Conservation (phyloP, 2,329 filamentous ascomycete species). For the Immersiporthe knoxdaviesiana region DNA sequence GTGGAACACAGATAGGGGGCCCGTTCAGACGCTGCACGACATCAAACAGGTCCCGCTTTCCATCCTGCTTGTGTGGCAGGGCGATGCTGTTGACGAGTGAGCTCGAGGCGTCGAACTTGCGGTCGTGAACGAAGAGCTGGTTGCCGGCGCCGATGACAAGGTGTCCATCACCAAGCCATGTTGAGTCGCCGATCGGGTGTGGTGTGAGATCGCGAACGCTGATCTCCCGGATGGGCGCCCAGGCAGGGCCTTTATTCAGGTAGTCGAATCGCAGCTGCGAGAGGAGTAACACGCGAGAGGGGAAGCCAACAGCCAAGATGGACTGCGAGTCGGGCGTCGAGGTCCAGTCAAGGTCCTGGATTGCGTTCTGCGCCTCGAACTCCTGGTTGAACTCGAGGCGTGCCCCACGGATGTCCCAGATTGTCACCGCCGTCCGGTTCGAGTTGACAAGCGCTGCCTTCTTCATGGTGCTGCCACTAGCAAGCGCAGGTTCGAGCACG, state of each 20-base stretch:
- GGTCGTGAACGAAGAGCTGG: conserved; percentile 83
- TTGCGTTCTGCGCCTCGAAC: conserved; percentile 72
- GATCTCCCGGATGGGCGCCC: conserved; percentile 84
- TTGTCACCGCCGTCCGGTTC: conserved; percentile 74
- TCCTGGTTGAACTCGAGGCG: conserved; percentile 80
- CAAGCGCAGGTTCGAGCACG: conserved; percentile 71
- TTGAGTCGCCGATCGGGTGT: conserved; percentile 89
- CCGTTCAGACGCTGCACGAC: conserved; percentile 84
- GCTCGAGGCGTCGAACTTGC: conserved; percentile 68
- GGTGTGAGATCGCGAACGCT: conserved; percentile 80
- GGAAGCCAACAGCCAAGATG: conserved; percentile 89
- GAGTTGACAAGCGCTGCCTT: conserved; percentile 84
- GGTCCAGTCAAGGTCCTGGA: conserved; percentile 91
- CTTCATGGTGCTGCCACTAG: conserved; percentile 82
- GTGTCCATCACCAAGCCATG: conserved; percentile 85
- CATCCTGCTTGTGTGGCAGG: conserved; percentile 51
- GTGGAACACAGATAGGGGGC: conserved; percentile 85
- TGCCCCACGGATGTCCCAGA: conserved; percentile 85
- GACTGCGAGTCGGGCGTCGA: conserved; percentile 88
- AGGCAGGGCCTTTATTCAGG: conserved; percentile 83
- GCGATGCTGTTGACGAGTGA: conserved; percentile 58
- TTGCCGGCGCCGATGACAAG: conserved; percentile 89
- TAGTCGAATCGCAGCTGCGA: conserved; percentile 92
- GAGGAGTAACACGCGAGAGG: conserved; percentile 79
- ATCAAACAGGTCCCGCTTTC: conserved; percentile 73